phyloP scores from a whole-genome alignment of 805 yeast species.

The Candida adriatica region DNA sequence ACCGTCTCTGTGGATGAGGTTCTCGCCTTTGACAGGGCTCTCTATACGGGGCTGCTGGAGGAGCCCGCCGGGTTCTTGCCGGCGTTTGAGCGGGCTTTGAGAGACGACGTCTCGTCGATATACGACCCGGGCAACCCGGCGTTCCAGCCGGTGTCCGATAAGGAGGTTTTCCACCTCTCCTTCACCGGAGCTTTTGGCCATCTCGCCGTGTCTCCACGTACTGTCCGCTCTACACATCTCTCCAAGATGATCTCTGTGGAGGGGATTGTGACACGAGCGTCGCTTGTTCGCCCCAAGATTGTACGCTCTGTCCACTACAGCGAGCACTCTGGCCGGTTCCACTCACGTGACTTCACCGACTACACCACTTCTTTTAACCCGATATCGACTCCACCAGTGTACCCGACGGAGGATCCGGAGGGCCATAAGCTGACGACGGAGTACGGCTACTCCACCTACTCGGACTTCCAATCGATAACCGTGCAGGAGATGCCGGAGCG shows the following conservation, averaged over 20 bases:
- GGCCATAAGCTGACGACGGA: slow-evolving; percentile 87
- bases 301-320: slow-evolving; percentile 90
- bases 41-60: slow-evolving; percentile 70
- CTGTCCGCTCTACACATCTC: slow-evolving; percentile 68
- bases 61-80: slow-evolving; percentile 83
- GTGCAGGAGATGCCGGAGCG: slow-evolving; percentile 97
- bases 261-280: slow-evolving; percentile 92
- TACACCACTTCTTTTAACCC: slow-evolving; percentile 88
- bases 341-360: slow-evolving; percentile 88
- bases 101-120: slow-evolving; percentile 70
- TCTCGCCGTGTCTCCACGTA: slow-evolving; percentile 81
- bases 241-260: slow-evolving; percentile 83
- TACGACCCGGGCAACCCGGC: slow-evolving; percentile 56
- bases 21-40: slow-evolving; percentile 70
- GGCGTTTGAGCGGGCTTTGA: slow-evolving; percentile 79
- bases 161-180: slow-evolving; percentile 64
- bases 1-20: slow-evolving; percentile 79
- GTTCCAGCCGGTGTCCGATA: slow-evolving; percentile 45
- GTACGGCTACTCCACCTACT: slow-evolving; percentile 85
- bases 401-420: slow-evolving; percentile 88
- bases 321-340: slow-evolving; percentile 74
- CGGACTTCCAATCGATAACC: slow-evolving; percentile 90
- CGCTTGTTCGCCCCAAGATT: slow-evolving; percentile 88
- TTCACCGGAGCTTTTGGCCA: slow-evolving; percentile 90
- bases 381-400: slow-evolving; percentile 72